phyloP scores from a whole-genome alignment of 768 basidiomycete species.

The Amanita molliuscula region DNA sequence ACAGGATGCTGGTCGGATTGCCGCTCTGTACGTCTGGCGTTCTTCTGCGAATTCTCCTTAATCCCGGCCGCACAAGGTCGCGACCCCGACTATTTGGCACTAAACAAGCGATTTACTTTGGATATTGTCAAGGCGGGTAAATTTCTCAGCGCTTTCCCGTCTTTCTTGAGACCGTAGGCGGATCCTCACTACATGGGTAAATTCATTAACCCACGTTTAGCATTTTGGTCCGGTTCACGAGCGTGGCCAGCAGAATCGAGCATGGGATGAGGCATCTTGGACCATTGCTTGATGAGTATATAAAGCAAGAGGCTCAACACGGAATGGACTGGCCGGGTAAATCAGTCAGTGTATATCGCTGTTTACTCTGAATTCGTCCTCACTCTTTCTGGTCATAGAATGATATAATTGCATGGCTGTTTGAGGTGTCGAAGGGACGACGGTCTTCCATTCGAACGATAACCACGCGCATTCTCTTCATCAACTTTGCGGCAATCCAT shows the following conservation, averaged over 20 bases:
- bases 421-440: slow-evolving; percentile 25
- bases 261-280: slow-evolving; percentile 15
- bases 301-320: slow-evolving; percentile 13
- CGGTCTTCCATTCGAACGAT: slow-evolving; percentile 20
- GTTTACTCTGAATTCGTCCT: background rate
- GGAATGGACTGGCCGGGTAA: slow-evolving; percentile 19
- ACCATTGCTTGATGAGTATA: slow-evolving; percentile 17
- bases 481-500: slow-evolving; percentile 34
- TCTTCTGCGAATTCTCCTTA: background rate
- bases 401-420: slow-evolving; percentile 37
- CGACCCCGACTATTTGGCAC: slow-evolving; percentile 11
- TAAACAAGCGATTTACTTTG: slow-evolving; percentile 12
- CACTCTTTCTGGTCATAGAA: slow-evolving; percentile 17
- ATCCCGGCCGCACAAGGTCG: slow-evolving; percentile 11
- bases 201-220: slow-evolving; percentile 5
- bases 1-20: slow-evolving; percentile 17
- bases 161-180: slow-evolving; percentile 15
- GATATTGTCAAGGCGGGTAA: slow-evolving; percentile 12
- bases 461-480: slow-evolving; percentile 22
- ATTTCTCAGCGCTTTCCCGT: slow-evolving; percentile 16
- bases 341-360: slow-evolving; percentile 13
- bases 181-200: background rate
- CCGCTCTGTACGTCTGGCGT: slow-evolving; percentile 14
- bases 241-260: slow-evolving; percentile 3
- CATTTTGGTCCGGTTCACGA: slow-evolving; percentile 9